Evolutionary conservation across 73 alveolate species (phyloP).

Genomic region (Stentor roeselii): DNA sequence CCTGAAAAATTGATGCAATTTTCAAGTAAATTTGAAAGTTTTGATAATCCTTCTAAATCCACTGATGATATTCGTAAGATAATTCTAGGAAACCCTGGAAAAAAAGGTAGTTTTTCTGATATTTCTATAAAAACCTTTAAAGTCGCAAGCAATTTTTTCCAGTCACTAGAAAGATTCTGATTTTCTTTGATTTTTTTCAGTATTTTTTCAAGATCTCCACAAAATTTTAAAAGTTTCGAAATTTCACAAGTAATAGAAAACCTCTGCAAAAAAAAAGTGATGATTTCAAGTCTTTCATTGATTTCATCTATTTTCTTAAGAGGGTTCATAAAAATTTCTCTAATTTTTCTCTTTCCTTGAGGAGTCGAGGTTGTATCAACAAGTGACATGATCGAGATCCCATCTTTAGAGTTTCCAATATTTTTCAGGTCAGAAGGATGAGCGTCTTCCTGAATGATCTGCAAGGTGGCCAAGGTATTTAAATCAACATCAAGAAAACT

Average conservation of each 20-base stretch:
- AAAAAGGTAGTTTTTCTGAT: neutral
- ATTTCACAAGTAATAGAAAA: neutral
- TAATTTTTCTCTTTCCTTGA: constrained; percentile 27
- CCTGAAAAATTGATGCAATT: neutral
- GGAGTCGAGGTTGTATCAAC: constrained; percentile 24
- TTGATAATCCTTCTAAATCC: neutral
- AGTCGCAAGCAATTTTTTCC: neutral
- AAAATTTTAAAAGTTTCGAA: neutral
- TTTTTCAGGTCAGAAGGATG: constrained; percentile 30
- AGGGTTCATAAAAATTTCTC: neutral
- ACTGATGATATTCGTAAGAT: neutral
- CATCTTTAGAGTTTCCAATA: constrained; percentile 32
- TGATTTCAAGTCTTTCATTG: constrained; percentile 4
- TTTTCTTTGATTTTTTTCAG: neutral
- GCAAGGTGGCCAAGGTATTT: constrained; percentile 6
- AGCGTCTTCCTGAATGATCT: constrained; percentile 30
- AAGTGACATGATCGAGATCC: constrained; percentile 30
- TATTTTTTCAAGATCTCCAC: neutral
- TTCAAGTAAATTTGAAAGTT: neutral
- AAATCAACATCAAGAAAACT: neutral
- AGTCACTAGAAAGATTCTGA: neutral
- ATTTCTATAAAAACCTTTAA: neutral
- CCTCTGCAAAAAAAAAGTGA: neutral
- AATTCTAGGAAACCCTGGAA: neutral
- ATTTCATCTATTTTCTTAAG: neutral